These are phyloP conservation scores for Mucor racemosus DNA, from an alignment of 371 early-diverging fungal species.

Conservation along the genomic window DNA sequence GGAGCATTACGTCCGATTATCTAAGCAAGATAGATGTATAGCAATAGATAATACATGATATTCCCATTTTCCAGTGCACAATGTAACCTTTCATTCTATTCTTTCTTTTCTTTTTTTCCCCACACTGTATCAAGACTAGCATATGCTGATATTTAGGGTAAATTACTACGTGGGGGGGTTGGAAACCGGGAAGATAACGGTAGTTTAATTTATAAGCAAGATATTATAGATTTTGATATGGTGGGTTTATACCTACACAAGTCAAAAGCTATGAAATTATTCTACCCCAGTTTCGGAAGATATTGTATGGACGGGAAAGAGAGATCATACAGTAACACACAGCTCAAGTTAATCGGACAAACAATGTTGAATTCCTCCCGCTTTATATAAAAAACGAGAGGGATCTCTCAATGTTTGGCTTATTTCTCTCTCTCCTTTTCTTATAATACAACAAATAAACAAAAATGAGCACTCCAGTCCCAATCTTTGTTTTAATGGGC, in stretches of 20 bases:
- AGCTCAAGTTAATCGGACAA: too few relatives aligned
- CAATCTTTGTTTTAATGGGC: conserved; percentile 61
- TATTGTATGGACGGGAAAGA: conserved; percentile 1
- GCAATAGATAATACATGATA: too few relatives aligned
- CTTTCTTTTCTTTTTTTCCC: not conserved
- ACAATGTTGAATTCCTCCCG: not conserved
- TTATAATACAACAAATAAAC: not conserved
- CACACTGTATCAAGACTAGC: not conserved
- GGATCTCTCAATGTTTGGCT: not conserved
- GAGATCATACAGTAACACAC: not conserved
- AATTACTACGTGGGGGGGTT: too few relatives aligned
- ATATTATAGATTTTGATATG: not conserved
- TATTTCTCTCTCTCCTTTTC: not conserved
- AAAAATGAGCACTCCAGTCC: conserved; percentile 24
- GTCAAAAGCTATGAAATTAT: not conserved
- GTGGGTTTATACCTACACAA: not conserved
- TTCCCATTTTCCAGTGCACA: not conserved
- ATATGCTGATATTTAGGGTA: not conserved
- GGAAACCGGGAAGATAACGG: not conserved
- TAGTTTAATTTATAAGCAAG: not conserved
- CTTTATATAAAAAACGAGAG: not conserved
- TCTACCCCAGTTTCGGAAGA: conserved; percentile 4
- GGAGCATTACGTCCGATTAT: not conserved
- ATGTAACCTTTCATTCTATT: not conserved
- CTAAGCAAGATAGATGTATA: not conserved